Conservation (phyloP, 2,329 filamentous ascomycete genomes). For the Ceratocystis huliohia region DNA sequence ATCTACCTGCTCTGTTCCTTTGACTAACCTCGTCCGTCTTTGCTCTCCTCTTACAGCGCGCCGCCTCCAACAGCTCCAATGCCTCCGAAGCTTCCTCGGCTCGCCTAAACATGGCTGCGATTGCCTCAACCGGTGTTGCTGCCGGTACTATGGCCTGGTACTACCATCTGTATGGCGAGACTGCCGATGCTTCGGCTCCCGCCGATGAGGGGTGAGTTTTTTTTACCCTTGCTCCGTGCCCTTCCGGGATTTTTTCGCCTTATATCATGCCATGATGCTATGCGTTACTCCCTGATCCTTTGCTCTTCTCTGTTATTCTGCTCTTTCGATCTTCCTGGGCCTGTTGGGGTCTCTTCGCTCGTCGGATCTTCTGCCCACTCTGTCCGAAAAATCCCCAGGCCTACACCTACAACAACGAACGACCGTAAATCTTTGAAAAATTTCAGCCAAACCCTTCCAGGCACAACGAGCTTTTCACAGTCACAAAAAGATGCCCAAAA, state of each 20-base stretch:
- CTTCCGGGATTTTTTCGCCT: constrained; percentile 12
- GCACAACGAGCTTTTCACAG: neutral
- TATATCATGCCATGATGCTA: neutral
- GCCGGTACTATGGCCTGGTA: constrained; percentile 91
- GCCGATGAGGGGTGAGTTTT: constrained; percentile 91
- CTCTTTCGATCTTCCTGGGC: neutral
- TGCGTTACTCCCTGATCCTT: neutral
- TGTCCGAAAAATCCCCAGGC: neutral
- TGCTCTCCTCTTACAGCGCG: constrained; percentile 36
- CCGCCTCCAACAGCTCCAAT: constrained; percentile 60
- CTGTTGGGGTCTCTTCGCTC: neutral
- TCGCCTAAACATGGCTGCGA: constrained; percentile 74
- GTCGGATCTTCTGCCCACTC: neutral
- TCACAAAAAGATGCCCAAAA: neutral
- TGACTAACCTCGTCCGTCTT: constrained; percentile 9
- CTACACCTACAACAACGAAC: neutral
- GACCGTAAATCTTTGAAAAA: too few species aligned
- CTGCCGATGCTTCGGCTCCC: constrained; percentile 77
- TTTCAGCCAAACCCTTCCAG: too few species aligned
- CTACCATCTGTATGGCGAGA: constrained; percentile 86
- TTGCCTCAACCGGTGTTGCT: constrained; percentile 74
- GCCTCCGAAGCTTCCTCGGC: constrained; percentile 59
- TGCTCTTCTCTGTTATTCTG: neutral
- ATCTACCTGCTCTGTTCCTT: constrained; percentile 9
- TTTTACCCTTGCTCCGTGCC: neutral